Conservation (phyloP, 805 yeast genomes). For the Pichia nanzhaoensis region DNA sequence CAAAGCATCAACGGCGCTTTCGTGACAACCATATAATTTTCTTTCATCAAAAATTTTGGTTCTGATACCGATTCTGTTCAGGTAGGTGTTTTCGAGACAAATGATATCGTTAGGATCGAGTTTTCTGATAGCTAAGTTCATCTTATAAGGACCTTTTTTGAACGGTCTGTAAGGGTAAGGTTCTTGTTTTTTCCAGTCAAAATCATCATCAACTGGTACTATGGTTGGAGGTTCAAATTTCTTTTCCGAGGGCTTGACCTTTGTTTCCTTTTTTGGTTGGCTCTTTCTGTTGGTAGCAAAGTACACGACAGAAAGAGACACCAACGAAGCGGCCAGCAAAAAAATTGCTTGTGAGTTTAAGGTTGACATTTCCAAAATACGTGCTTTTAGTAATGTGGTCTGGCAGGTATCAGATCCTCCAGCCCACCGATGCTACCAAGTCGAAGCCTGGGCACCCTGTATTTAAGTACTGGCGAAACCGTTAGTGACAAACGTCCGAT, state of each 20-base stretch:
- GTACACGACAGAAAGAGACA: background rate
- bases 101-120: slow-evolving; percentile 49
- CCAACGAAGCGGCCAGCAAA: background rate
- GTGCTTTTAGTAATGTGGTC: too few relatives aligned
- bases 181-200: slow-evolving; percentile 37
- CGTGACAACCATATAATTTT: slow-evolving; percentile 19
- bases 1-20: slow-evolving; percentile 31
- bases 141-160: slow-evolving; percentile 43
- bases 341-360: background rate
- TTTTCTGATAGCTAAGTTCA: slow-evolving; percentile 57
- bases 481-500: too few relatives aligned
- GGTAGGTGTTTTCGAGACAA: slow-evolving; percentile 54
- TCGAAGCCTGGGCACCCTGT: too few relatives aligned
- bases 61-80: slow-evolving; percentile 36
- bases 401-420: too few relatives aligned
- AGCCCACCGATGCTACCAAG: too few relatives aligned
- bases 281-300: background rate
- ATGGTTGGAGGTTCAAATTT: slow-evolving; percentile 16
- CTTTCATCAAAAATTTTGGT: slow-evolving; percentile 17
- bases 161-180: slow-evolving; percentile 43
- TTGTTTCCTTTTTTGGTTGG: background rate
- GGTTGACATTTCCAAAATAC: too few relatives aligned
- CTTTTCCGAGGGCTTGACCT: background rate
- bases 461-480: too few relatives aligned
- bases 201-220: slow-evolving; percentile 30